Evolutionary conservation across 2,329 filamentous ascomycete species (phyloP).

Genomic region (Alternaria angustiovoidea): DNA sequence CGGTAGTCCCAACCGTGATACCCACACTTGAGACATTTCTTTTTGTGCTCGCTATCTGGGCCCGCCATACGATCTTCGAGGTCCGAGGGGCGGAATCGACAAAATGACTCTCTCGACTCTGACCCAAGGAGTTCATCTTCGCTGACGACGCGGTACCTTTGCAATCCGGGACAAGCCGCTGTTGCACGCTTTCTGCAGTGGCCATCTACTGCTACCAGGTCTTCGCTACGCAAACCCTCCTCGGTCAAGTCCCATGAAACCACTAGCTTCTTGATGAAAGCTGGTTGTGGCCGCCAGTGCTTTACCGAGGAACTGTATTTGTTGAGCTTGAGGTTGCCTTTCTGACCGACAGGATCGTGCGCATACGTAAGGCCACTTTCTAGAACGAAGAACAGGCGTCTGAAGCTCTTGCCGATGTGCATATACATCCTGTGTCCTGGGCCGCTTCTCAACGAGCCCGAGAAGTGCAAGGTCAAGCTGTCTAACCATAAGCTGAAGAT

Average conservation of each 20-base stretch:
- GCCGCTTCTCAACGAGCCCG: not conserved
- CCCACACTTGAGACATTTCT: slow-evolving; percentile 8
- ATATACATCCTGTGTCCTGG: too few relatives aligned
- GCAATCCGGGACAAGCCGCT: not conserved
- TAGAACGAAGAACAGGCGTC: slow-evolving; percentile 2
- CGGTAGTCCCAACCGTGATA: not conserved
- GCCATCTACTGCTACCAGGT: slow-evolving; percentile 2
- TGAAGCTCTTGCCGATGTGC: not conserved
- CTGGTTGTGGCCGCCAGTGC: not conserved
- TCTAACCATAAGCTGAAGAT: slow-evolving; percentile 10
- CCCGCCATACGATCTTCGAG: not conserved
- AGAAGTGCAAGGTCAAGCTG: not conserved
- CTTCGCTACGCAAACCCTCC: slow-evolving; percentile 3
- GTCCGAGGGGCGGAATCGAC: slow-evolving; percentile 1
- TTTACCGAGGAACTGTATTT: not conserved
- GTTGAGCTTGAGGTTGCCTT: not conserved
- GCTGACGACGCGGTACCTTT: not conserved
- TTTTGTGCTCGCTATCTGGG: slow-evolving; percentile 1
- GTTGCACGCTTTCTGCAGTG: slow-evolving; percentile 3
- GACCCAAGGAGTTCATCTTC: not conserved
- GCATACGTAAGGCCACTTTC: slow-evolving; percentile 1
- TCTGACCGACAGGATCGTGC: slow-evolving; percentile 6
- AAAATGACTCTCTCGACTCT: not conserved
- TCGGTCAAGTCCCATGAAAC: slow-evolving; percentile 10
- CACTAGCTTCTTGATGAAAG: not conserved